phyloP scores from a whole-genome alignment of 1,139 yeast genomes.

The Taphrina pruni region DNA sequence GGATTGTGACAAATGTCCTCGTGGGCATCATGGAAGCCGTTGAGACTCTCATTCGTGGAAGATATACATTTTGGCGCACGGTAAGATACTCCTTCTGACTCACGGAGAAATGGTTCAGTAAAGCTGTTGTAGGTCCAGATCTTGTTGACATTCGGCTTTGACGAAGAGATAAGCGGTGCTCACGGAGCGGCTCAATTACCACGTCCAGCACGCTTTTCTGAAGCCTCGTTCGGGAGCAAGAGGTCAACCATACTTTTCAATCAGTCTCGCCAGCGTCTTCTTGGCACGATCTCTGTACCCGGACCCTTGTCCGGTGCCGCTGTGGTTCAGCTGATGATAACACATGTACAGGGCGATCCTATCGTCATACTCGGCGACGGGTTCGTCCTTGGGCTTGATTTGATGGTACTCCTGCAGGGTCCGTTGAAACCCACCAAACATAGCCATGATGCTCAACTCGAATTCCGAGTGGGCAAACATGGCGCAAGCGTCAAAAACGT shows the following conservation, averaged over 20 bases:
- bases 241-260: slow-evolving; percentile 2
- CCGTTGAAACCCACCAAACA: slow-evolving; percentile 45
- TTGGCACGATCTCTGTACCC: slow-evolving; percentile 8
- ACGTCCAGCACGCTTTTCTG: slow-evolving; percentile 44
- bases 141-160: slow-evolving; percentile 69
- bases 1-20: slow-evolving; percentile 66
- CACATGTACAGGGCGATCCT: slow-evolving; percentile 43
- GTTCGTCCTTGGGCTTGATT: slow-evolving; percentile 38
- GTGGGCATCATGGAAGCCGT: slow-evolving; percentile 65
- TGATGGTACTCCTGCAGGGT: slow-evolving; percentile 18
- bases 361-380: slow-evolving; percentile 44
- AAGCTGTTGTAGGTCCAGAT: slow-evolving; percentile 47
- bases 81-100: neutral
- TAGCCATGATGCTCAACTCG: slow-evolving; percentile 45
- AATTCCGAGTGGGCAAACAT: slow-evolving; percentile 45
- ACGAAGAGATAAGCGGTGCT: slow-evolving; percentile 70
- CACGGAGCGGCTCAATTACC: slow-evolving; percentile 61
- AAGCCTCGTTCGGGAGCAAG: neutral
- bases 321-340: slow-evolving; percentile 45
- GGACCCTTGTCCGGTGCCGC: slow-evolving; percentile 21
- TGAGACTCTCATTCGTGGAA: slow-evolving; percentile 59
- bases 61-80: slow-evolving; percentile 62
- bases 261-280: slow-evolving; percentile 5
- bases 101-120: too few species aligned
- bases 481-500: slow-evolving; percentile 44